Conservation (phyloP, 176 grass and related monocot genomes). For the Oryza brachyantha region DNA sequence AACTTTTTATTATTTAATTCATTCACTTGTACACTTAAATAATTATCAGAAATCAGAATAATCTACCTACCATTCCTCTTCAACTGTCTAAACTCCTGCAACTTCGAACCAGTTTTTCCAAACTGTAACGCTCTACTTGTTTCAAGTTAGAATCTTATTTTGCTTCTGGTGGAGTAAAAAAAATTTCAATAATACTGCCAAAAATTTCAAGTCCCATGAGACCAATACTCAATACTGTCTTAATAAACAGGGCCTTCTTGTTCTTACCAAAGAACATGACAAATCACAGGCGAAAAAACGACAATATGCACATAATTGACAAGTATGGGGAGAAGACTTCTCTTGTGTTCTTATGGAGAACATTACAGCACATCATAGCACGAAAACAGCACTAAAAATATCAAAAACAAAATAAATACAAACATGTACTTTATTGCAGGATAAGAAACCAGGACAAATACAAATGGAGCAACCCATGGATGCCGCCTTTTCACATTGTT, state of each 20-base stretch:
- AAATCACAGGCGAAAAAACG: neutral
- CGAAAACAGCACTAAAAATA: neutral
- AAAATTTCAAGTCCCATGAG: neutral
- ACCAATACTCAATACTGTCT: constrained; percentile 4
- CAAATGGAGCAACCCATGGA: neutral
- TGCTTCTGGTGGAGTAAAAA: neutral
- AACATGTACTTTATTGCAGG: neutral
- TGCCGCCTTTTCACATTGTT: constrained; percentile 7
- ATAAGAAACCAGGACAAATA: neutral
- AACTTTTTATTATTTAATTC: too few relatives aligned
- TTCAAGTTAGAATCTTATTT: neutral
- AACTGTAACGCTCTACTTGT: too few relatives aligned
- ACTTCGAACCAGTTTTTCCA: too few relatives aligned
- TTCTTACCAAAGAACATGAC: constrained; percentile 13
- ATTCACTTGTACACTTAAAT: too few relatives aligned
- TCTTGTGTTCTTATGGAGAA: constrained; percentile 15
- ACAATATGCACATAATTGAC: neutral
- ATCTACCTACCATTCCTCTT: too few relatives aligned
- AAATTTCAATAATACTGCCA: constrained; percentile 1
- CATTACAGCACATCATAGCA: neutral
- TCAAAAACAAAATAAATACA: neutral
- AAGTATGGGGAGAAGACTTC: neutral
- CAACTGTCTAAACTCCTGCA: too few relatives aligned
- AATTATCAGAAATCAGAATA: too few relatives aligned
- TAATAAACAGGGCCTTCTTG: neutral